Evolutionary conservation across 345 rosid species (phyloP).

Genomic region (Noccaea bulbosa): DNA sequence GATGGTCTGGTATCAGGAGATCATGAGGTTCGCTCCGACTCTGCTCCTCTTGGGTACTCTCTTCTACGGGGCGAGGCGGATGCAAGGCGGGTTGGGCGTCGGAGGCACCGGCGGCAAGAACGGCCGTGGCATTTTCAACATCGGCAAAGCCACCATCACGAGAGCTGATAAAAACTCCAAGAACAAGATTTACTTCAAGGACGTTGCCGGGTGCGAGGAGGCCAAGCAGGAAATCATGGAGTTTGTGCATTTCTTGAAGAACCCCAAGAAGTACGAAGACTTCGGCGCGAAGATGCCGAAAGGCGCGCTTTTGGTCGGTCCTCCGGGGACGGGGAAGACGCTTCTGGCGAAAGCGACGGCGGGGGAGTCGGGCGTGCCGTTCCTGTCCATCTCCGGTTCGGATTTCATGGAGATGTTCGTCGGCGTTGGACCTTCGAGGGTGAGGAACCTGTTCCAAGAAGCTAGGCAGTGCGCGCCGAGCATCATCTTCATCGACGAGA

Average conservation of each 20-base stretch:
- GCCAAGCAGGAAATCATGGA: slow-evolving; percentile 99
- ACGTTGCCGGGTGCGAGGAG: slow-evolving; percentile 98
- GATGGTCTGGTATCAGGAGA: slow-evolving; percentile 76
- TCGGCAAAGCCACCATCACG: slow-evolving; percentile 86
- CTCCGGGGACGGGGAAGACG: slow-evolving; percentile 97
- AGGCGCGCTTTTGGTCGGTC: slow-evolving; percentile 95
- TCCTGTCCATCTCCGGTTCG: slow-evolving; percentile 90
- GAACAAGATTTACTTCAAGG: slow-evolving; percentile 90
- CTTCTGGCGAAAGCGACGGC: slow-evolving; percentile 98
- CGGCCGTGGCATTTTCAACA: slow-evolving; percentile 89
- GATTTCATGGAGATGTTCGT: slow-evolving; percentile 99
- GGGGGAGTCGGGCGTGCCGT: slow-evolving; percentile 93
- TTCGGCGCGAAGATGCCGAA: slow-evolving; percentile 95
- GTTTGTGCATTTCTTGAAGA: slow-evolving; percentile 93
- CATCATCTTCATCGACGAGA: slow-evolving; percentile 92
- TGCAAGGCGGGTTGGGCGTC: slow-evolving; percentile 87
- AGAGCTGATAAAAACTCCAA: slow-evolving; percentile 90
- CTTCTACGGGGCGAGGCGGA: slow-evolving; percentile 66
- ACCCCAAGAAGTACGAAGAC: slow-evolving; percentile 91
- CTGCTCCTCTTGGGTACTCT: slow-evolving; percentile 72
- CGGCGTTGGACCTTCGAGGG: slow-evolving; percentile 98
- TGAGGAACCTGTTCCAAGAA: slow-evolving; percentile 92
- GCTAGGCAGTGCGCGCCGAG: slow-evolving; percentile 93
- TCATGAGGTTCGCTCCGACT: slow-evolving; percentile 85
- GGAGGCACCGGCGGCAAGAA: slow-evolving; percentile 87